Evolutionary conservation across 495 filamentous ascomycete species (phyloP), one percentile per base, ranked within the genome.

Genomic region (Penicillium cosmopolitanum): DNA sequence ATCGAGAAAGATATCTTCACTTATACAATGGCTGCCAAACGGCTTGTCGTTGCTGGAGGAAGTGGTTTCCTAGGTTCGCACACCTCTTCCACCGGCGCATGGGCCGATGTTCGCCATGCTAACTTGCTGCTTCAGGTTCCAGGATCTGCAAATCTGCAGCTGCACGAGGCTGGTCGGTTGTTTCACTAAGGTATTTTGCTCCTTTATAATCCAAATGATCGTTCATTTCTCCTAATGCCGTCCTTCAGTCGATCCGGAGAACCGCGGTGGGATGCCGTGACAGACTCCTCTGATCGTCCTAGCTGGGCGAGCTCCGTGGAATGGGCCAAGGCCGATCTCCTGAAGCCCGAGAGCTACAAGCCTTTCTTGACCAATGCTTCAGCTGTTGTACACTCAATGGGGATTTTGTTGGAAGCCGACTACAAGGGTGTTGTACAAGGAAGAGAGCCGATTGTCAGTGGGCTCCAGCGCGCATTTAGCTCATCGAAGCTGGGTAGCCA

Each of bases 391-490:
- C 95, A 98, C 76, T 89, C 80, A 60, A 90, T 96, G 87, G 95
- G 95, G 7, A 98, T 98, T 53, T 80, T 98, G n/a, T 82, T 98
- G 12, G 95, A 98, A 76, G 93, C 94, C 8, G 95, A 98, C 74
- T 98, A 98, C 81, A 98, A 98, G 76, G 89, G 89, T 58, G 91
- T 97, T 4, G 70, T 98, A 40, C 85, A 83, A 53, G 96, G 95
- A 16, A 83, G 82, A 50, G 93, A 95, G 65, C 89, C 89, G 0
- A 84, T 91, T 5, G 68, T 94, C 53, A 72, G 85, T 1, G 93
- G 92, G 0, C 74, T 98, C 4, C 81, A 83, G 55, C 85, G 86
- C 51, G 93, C 91, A 40, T 98, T 97, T 64, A 82, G 86, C 56
- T 69, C 81, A 5, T 82, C 80, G 4, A 89, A 89, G 66, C 66